Base-by-base conservation (phyloP, 106 monocot genomes). In the Hemerocallis citrina region DNA sequence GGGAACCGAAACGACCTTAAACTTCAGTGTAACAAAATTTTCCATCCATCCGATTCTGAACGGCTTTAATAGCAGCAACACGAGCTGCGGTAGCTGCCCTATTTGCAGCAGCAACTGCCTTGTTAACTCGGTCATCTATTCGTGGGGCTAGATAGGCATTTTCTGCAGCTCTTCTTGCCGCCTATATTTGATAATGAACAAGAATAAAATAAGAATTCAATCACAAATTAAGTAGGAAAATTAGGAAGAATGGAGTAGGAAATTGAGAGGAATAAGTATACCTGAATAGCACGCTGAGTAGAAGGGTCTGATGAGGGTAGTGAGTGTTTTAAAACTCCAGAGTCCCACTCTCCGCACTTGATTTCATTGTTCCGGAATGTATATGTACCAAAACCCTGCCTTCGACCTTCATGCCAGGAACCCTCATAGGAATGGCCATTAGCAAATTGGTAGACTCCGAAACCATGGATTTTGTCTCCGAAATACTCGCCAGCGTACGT, bases 371-470 rank as follows among this genome's bases (percentile, higher is more conserved):
- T 77, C 0, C 77, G 64, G 38, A 69, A 77, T 45, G 73, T 82
- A 62, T 82, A 82, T 41, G 49, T 62, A 15, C 81, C 82, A 24
- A 73, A 65, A 3, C 82, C 82, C 29, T 77, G 76, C 31, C 61
- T 72, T 34, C 24, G 20, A 28, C 68, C 77, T 45, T 82, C 82
- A 21, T 82, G 82, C 82, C 82, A 82, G 20, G 82, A 76, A 16
- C 82, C 82, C 34, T 82, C 73, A 6, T 82, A 82, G 24, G 52
- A 47, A 28, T 82, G 77, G 9, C 77, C 82, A 38, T 77, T 82
- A 3, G 82, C 63, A 35, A 82, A 77, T 19, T 55, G 33, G 31
- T 82, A 82, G 0, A 82, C 64, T 23, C 82, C 82, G 66, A 77
- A 82, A 6, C 82, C 82, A 64, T 69, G 65, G 43, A 82, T 73